Conservation (phyloP, 305 asterid genomes). For the Petunia hybrid region DNA sequence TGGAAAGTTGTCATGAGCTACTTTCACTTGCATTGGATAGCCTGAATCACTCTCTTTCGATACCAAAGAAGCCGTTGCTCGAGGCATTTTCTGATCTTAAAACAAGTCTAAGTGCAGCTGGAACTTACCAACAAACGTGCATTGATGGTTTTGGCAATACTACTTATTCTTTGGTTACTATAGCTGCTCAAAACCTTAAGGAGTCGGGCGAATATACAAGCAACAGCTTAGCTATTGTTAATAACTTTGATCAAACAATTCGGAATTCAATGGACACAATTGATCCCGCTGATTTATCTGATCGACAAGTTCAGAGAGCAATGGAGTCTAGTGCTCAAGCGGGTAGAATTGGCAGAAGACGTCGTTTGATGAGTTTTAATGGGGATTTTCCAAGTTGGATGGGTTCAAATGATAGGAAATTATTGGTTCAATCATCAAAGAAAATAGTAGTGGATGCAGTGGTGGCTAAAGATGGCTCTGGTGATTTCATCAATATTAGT, state of each 20-base stretch:
- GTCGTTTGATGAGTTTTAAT: slow-evolving; percentile 51
- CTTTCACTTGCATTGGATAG: slow-evolving; percentile 56
- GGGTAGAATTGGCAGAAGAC: slow-evolving; percentile 44
- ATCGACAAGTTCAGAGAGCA: neutral
- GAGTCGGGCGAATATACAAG: slow-evolving; percentile 57
- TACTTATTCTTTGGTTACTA: neutral
- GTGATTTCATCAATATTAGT: slow-evolving; percentile 57
- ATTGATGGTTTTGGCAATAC: slow-evolving; percentile 35
- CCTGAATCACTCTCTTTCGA: slow-evolving; percentile 51
- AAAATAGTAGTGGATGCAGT: slow-evolving; percentile 50
- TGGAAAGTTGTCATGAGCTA: slow-evolving; percentile 51
- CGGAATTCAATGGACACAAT: no score
- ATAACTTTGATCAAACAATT: neutral
- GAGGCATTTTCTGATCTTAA: slow-evolving; percentile 45
- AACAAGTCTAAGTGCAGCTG: slow-evolving; percentile 64
- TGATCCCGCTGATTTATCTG: neutral
- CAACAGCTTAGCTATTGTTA: slow-evolving; percentile 57
- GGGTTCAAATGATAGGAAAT: slow-evolving; percentile 54
- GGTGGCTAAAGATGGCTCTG: slow-evolving; percentile 55
- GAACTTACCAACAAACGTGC: no score
- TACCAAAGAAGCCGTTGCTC: slow-evolving; percentile 22
- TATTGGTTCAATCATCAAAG: slow-evolving; percentile 46
- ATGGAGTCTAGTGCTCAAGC: slow-evolving; percentile 33
- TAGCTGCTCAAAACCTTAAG: slow-evolving; percentile 35
- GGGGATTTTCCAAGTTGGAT: slow-evolving; percentile 42